Evolutionary conservation across 352 stramenopile species (phyloP), one percentile per base, ranked within the genome.

Genomic region (Globisporangium carolinianum): DNA sequence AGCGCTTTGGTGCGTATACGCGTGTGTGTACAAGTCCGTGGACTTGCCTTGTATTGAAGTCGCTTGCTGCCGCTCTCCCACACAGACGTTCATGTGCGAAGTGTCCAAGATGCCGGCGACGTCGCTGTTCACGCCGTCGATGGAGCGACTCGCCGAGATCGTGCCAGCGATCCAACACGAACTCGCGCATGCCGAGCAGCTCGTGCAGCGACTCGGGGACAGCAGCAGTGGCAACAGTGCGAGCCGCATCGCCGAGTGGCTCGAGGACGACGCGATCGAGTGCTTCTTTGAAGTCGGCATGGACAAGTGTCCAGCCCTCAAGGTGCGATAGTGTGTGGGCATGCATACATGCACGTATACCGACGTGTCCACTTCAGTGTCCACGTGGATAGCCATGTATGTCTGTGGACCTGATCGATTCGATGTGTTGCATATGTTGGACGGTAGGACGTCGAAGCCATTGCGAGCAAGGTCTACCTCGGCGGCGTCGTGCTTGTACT

Each of bases 391-490:
- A 32, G 24, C 3, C 24, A 32, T 32, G 24, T 32, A 32, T 32
- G 24, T 32, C 3, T 32, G 24, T 32, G 24, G 24, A 32, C 24
- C 24, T 32, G 24, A 32, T 32, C 3, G 24, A 32, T 32, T 32
- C 24, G 1, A 32, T 32, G 3, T 32, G 24, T 32, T 32, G 24
- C 24, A 32, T 32, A 32, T 32, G 7, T 14, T 15, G 54, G 55
- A 46, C 38, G 37, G 32, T 62, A 94, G 72, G 83, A 96, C 50
- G 86, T 98, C 35, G 91, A 98, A 63, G 76, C 96, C 10, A 90
- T 98, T 59, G 91, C 89, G n/a, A 97, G 81, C 63, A 98, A 98
- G 71, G 87, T 88, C 35, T 97, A 98, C 69, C 76, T 97, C 12
- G 86, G 81, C 35, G 90, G 86, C 7, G 76, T 98, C 37, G 86